A percentile compares a stretch with the other conserved stretches of the same genome.
Conservation (phyloP, 1,139 yeast species). For the Nadsonia starkeyi-henricii region DNA sequence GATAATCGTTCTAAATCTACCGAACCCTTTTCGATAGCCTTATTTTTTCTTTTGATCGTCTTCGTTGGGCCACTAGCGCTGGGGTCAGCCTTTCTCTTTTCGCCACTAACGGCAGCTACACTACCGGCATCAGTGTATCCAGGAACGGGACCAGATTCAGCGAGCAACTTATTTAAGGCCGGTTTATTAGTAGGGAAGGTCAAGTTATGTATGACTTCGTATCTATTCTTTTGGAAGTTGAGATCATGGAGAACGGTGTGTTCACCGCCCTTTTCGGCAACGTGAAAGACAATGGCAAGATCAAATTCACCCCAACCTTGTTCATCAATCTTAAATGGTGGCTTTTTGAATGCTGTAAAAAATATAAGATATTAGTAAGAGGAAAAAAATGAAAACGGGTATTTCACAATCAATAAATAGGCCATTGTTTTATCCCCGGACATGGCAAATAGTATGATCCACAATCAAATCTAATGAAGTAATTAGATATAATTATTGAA, state of each 20-base stretch:
- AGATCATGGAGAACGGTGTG: conserved; percentile 77
- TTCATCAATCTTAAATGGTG: conserved; percentile 85
- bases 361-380: neutral
- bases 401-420: no score
- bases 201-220: conserved; percentile 64
- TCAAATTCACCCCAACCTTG: conserved; percentile 99
- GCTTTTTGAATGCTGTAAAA: conserved; percentile 42
- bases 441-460: no score
- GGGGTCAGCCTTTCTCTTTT: conserved; percentile 28
- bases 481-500: no score
- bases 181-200: conserved; percentile 69
- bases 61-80: conserved; percentile 18
- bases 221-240: conserved; percentile 66
- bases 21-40: conserved; percentile 44
- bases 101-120: conserved; percentile 18
- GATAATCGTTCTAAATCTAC: conserved; percentile 85
- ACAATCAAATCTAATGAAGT: no score
- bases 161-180: conserved; percentile 52
- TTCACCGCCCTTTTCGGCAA: conserved; percentile 81
- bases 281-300: conserved; percentile 62
- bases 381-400: neutral
- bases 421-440: no score
- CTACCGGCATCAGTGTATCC: conserved; percentile 19
- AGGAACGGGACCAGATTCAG: conserved; percentile 75
- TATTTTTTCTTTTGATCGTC: conserved; percentile 34